Evolutionary conservation across 768 basidiomycete species (phyloP).

Genomic region (Lactarius trivialis): DNA sequence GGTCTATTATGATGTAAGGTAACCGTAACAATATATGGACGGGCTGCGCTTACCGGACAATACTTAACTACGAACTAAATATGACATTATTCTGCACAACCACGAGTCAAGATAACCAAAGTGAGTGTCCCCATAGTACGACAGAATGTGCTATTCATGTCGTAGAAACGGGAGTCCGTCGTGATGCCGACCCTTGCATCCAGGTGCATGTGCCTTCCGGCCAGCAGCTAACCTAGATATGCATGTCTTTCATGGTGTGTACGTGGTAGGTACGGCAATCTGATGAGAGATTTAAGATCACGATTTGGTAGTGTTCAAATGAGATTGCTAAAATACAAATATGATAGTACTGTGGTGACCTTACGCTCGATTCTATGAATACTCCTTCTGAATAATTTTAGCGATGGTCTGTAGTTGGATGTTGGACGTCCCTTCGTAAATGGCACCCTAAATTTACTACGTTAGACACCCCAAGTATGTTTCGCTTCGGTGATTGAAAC

Average conservation of each 20-base stretch:
- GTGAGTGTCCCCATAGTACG: too few relatives aligned
- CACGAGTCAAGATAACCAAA: too few relatives aligned
- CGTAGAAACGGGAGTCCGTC: constrained; percentile 24
- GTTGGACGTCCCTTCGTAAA: constrained; percentile 95
- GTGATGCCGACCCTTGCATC: constrained; percentile 43
- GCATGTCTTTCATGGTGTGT: too few relatives aligned
- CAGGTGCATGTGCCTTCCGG: too few relatives aligned
- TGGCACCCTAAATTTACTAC: constrained; percentile 54
- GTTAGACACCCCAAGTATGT: background rate
- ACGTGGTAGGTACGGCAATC: background rate
- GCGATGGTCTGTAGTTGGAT: constrained; percentile 97
- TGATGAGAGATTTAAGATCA: background rate
- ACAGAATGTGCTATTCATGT: constrained; percentile 30
- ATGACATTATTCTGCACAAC: too few relatives aligned
- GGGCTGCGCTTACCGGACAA: too few relatives aligned
- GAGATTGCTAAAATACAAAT: background rate
- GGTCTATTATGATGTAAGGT: too few relatives aligned
- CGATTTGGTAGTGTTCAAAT: background rate
- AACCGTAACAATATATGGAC: too few relatives aligned
- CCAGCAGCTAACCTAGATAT: background rate
- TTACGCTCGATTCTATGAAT: constrained; percentile 41
- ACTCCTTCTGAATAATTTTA: constrained; percentile 81
- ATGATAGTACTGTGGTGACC: background rate
- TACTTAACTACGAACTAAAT: too few relatives aligned
- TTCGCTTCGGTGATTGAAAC: constrained; percentile 25